Evolutionary conservation across 371 early-diverging fungal species (phyloP).

Genomic region (Mucor irregularis): DNA sequence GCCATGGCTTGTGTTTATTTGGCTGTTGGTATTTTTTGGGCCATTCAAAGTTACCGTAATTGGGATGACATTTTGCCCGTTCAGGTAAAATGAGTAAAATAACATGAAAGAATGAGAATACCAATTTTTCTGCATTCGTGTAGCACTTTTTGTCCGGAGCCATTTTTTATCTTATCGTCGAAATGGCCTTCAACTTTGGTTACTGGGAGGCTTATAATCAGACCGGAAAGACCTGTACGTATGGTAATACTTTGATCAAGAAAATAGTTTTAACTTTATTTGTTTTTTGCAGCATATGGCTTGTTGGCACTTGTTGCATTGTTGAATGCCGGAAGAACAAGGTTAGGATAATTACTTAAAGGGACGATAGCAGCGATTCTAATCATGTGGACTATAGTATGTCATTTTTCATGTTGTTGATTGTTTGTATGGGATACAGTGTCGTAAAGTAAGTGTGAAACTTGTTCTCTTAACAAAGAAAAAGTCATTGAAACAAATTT

Average conservation of each 20-base stretch:
- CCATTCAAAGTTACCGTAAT: conserved; percentile 68
- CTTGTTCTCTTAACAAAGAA: neutral
- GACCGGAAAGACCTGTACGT: conserved; percentile 60
- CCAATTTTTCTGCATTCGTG: neutral
- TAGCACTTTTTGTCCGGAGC: conserved; percentile 84
- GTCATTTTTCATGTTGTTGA: conserved; percentile 93
- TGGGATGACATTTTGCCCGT: conserved; percentile 89
- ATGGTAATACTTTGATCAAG: neutral
- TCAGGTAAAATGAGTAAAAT: conserved; percentile 45
- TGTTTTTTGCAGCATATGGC: conserved; percentile 45
- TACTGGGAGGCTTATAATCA: conserved; percentile 81
- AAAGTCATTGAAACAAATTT: neutral
- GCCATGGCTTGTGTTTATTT: conserved; percentile 71
- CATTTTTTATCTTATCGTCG: conserved; percentile 82
- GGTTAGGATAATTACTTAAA: conserved; percentile 22
- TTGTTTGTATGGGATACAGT: conserved; percentile 95
- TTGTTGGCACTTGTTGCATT: conserved; percentile 69
- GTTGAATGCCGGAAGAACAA: conserved; percentile 88
- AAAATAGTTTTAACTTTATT: neutral
- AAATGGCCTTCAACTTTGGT: conserved; percentile 90
- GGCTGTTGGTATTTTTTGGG: conserved; percentile 76
- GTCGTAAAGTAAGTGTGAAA: conserved; percentile 73
- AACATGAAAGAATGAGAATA: neutral
- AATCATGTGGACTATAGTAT: conserved; percentile 39
- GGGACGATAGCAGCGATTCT: neutral